Evolutionary conservation across 106 monocot genomes (phyloP), one percentile per base, ranked within the genome.

Genomic region (Alisma plantagoaquatica): DNA sequence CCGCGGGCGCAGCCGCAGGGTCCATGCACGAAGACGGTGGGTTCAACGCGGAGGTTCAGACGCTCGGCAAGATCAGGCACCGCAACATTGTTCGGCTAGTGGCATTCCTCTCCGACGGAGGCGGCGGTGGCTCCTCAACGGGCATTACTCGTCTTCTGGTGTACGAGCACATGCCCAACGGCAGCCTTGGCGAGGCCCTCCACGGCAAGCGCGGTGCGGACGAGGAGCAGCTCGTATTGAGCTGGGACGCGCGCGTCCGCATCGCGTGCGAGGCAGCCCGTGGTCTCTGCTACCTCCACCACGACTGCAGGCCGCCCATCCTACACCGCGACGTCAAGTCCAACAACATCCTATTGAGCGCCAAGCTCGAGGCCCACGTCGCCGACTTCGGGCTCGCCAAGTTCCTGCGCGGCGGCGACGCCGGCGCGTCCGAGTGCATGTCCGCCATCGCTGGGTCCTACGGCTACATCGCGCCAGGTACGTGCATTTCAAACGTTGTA

Each of bases 401-500:
- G 65, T 82, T 69, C 43, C 53, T 82, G 47, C 27, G 64, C 20
- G 81, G 72, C 47, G 68, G 64, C 20, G 81, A 76, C 47, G 68
- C 60, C 23, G 81, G 76, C 8, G 33, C 61, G 1, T 76, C 81
- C 1, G 76, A 82, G 60, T 76, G 76, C 69, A 82, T 82, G 81
- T 82, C 81, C 0, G 81, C 81, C 54, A 76, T 82, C 7, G 81
- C 76, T 33, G 81, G 81, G 4, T 82, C 81, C 25, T 82, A 76
- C 25, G 81, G 81, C 54, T 82, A 82, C 72, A 82, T 82, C 11
- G 81, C 81, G 41, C 81, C 81, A 51, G 81, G 81, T 81, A 61
- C 24, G 22, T 29, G 17, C 16, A 15, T n/a, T 21, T n/a, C n/a
- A n/a, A n/a, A n/a, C n/a, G n/a, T n/a, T n/a, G n/a, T n/a, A n/a